Evolutionary conservation across 75 land plant genomes (phyloP).

Genomic region (Pinus albicaulis): DNA sequence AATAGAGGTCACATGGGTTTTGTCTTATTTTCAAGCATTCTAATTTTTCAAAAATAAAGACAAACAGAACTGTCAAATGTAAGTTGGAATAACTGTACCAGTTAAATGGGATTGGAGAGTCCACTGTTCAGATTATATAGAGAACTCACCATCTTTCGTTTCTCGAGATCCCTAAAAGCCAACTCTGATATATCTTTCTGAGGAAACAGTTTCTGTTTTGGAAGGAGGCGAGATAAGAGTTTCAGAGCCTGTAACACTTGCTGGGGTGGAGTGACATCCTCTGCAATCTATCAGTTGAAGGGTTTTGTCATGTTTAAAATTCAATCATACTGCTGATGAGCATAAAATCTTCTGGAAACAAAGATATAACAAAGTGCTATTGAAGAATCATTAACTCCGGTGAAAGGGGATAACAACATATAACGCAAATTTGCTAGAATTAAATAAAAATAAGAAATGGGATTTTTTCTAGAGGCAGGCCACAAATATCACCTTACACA

Average conservation of each 20-base stretch:
- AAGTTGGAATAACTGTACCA: neutral
- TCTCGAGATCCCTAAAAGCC: conserved; percentile 73
- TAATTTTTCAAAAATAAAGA: conserved; percentile 2
- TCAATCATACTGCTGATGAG: neutral
- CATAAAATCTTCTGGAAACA: neutral
- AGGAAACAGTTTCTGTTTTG: conserved; percentile 77
- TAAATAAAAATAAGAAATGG: neutral
- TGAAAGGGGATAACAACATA: neutral
- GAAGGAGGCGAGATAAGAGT: conserved; percentile 53
- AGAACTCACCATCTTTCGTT: conserved; percentile 58
- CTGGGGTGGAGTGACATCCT: conserved; percentile 55
- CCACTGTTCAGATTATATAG: neutral
- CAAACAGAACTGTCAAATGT: neutral
- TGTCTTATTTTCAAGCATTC: neutral
- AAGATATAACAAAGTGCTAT: neutral
- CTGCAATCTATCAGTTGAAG: conserved; percentile 50
- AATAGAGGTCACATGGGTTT: neutral
- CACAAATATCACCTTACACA: conserved; percentile 79
- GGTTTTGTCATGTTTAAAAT: neutral
- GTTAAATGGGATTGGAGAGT: neutral
- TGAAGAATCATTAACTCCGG: neutral
- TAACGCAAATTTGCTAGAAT: neutral
- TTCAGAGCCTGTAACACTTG: conserved; percentile 24
- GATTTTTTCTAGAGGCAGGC: neutral
- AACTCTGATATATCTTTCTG: conserved; percentile 65